Base-by-base conservation (phyloP, 352 stramenopile genomes). In the Paralagenidium karlingii region DNA sequence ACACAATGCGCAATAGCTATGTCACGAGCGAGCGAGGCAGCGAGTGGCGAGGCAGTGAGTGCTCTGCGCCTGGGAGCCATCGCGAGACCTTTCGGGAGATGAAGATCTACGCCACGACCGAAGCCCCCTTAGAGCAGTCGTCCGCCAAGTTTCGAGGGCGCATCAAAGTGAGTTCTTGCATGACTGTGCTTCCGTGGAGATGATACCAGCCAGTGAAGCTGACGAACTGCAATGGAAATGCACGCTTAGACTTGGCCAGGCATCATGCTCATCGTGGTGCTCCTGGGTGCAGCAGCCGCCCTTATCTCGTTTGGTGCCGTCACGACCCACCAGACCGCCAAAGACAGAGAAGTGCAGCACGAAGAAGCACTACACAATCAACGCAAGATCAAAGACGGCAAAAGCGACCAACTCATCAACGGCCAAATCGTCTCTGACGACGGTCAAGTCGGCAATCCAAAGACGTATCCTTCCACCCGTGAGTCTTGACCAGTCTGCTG, bases 191-290 rank as follows among this genome's bases (percentile, higher is more conserved):
- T n/a, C n/a, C n/a, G n/a, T n/a, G n/a, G n/a, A n/a, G n/a, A n/a
- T n/a, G n/a, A n/a, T n/a, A n/a, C n/a, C n/a, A n/a, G n/a, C n/a
- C n/a, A n/a, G n/a, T n/a, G n/a, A n/a, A n/a, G n/a, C n/a, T n/a
- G n/a, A n/a, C n/a, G n/a, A n/a, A n/a, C n/a, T n/a, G n/a, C n/a
- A n/a, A n/a, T n/a, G n/a, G n/a, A n/a, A n/a, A n/a, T n/a, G n/a
- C n/a, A n/a, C n/a, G n/a, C n/a, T n/a, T 43, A 77, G 51, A 80
- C 60, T 24, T 82, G 65, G 64, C 68, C 71, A 0, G 68, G 68
- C 8, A 36, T 83, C 8, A 40, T 86, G 3, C 24, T 83, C 1
- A 21, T 86, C 2, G 6, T 82, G 16, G 19, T 54, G 4, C 52
- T 86, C 26, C 40, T 80, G 11, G 52, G 21, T 8, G 59, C 38